Percentiles rank a stretch among this genome's conserved stretches.
Conservation (phyloP, 2,329 filamentous ascomycete species). For the Epicoccum sorghinum region DNA sequence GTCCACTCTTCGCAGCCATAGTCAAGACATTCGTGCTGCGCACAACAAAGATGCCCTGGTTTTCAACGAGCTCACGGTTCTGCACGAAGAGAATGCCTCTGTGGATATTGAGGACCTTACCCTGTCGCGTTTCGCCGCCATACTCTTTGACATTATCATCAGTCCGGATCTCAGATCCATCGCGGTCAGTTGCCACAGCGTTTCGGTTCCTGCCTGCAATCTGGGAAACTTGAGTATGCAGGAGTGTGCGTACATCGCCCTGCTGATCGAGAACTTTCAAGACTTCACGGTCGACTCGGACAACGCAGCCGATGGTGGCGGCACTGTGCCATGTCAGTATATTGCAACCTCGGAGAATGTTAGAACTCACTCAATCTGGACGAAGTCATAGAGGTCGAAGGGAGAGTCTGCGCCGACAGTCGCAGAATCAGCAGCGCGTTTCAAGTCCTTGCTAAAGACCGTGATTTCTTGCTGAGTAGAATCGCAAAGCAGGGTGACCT, state of each 20-base stretch:
- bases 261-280: slow-evolving; percentile 90
- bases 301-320: slow-evolving; percentile 88
- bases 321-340: slow-evolving; percentile 55
- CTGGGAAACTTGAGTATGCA: slow-evolving; percentile 91
- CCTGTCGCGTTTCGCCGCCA: slow-evolving; percentile 81
- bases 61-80: slow-evolving; percentile 82
- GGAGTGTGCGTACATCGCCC: slow-evolving; percentile 77
- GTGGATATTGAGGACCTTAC: slow-evolving; percentile 92
- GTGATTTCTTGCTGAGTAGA: slow-evolving; percentile 93
- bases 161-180: slow-evolving; percentile 87
- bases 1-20: slow-evolving; percentile 90
- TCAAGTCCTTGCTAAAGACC: slow-evolving; percentile 95
- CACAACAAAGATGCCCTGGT: slow-evolving; percentile 87
- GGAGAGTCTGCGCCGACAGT: slow-evolving; percentile 84
- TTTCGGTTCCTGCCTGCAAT: slow-evolving; percentile 82
- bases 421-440: slow-evolving; percentile 90
- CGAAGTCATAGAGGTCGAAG: slow-evolving; percentile 89
- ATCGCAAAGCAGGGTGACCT: slow-evolving; percentile 90
- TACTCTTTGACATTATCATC: slow-evolving; percentile 94
- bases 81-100: slow-evolving; percentile 91
- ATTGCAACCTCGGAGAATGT: neutral
- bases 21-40: slow-evolving; percentile 85
- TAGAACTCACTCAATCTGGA: slow-evolving; percentile 78
- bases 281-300: slow-evolving; percentile 94
- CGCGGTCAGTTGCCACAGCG: slow-evolving; percentile 89